Evolutionary conservation across 2,329 filamentous ascomycete genomes (phyloP).

Genomic region (Neonectria punicea): DNA sequence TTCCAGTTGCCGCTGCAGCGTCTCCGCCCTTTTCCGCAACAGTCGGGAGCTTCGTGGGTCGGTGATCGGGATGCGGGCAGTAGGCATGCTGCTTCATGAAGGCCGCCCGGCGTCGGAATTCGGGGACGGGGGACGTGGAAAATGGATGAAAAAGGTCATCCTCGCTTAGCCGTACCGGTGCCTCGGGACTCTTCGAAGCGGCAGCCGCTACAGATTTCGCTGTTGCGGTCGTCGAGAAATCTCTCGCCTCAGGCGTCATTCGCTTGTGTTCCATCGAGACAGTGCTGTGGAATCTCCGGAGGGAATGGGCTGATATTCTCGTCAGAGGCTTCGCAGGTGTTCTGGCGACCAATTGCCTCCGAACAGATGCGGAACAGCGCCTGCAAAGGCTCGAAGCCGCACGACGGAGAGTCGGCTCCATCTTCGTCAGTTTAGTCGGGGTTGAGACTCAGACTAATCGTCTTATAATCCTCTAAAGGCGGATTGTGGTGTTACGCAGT

Average conservation of each 20-base stretch:
- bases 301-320: conserved; percentile 43
- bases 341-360: conserved; percentile 43
- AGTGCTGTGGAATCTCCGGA: conserved; percentile 45
- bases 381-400: conserved; percentile 54
- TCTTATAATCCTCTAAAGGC: conserved; percentile 30
- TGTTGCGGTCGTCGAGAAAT: conserved; percentile 46
- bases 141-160: conserved; percentile 96
- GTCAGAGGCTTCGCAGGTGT: conserved; percentile 40
- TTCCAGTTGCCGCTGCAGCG: conserved; percentile 64
- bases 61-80: conserved; percentile 91
- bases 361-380: conserved; percentile 51
- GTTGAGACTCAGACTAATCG: conserved; percentile 17
- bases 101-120: conserved; percentile 86
- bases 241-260: conserved; percentile 32
- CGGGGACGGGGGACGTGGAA: conserved; percentile 86
- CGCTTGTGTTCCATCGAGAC: conserved; percentile 37
- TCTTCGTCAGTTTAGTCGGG: conserved; percentile 34
- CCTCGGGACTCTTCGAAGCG: conserved; percentile 34
- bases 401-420: conserved; percentile 55
- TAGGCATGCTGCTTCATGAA: conserved; percentile 94
- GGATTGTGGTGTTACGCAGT: conserved; percentile 35
- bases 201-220: conserved; percentile 43
- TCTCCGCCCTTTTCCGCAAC: conserved; percentile 73
- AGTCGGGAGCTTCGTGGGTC: conserved; percentile 74
- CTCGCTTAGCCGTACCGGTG: conserved; percentile 61